These are phyloP conservation scores for Dendrobium catenatum DNA, from an alignment of 106 monocot species.

Conservation along the genomic window DNA sequence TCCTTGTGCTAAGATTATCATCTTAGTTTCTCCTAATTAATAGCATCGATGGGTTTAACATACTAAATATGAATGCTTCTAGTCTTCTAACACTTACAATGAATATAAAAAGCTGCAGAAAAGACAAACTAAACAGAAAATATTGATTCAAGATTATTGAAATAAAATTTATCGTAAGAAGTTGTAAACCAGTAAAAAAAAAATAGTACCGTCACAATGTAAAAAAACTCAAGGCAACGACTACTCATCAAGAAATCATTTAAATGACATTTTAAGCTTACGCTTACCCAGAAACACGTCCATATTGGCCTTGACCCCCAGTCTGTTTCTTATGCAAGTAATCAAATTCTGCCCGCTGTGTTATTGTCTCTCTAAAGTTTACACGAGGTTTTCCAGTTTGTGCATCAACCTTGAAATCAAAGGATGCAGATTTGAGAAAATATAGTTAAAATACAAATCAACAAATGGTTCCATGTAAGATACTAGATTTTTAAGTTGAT, in stretches of 20 bases:
- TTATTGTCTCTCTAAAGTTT: slow-evolving; percentile 90
- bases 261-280: neutral
- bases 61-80: too few species aligned
- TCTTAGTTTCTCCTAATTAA: too few species aligned
- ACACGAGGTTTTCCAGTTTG: slow-evolving; percentile 90
- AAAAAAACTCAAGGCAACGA: neutral
- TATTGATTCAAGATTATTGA: neutral
- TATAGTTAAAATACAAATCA: neutral
- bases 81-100: neutral
- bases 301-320: slow-evolving; percentile 99
- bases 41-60: too few species aligned
- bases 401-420: slow-evolving; percentile 76
- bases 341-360: slow-evolving; percentile 87
- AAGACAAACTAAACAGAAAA: neutral
- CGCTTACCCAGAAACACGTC: slow-evolving; percentile 84
- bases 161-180: neutral
- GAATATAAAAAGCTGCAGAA: neutral
- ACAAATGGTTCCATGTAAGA: neutral
- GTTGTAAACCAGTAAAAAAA: neutral
- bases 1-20: too few species aligned
- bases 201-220: neutral
- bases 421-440: neutral
- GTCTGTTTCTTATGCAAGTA: slow-evolving; percentile 98
- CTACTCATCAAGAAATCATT: neutral
- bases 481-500: neutral